Percentiles rank a stretch among this genome's conserved stretches.
phyloP scores from a whole-genome alignment of 768 basidiomycete species.

The Mycena sanguinolenta region DNA sequence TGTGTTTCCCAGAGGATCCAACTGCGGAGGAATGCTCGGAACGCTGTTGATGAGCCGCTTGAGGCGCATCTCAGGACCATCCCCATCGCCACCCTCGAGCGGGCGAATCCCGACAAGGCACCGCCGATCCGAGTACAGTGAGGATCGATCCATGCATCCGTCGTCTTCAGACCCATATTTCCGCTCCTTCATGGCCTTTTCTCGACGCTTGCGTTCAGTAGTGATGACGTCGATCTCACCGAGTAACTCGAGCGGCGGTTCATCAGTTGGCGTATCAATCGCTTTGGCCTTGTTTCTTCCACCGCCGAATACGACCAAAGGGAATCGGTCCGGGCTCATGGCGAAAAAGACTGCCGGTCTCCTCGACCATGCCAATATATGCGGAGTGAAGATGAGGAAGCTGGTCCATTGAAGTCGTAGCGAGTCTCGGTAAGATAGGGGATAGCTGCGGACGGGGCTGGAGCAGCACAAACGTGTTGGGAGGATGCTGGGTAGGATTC shows the following conservation, averaged over 20 bases:
- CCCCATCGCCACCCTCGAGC: constrained; percentile 66
- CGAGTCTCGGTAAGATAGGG: constrained; percentile 77
- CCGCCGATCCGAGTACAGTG: constrained; percentile 57
- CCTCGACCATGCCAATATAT: constrained; percentile 86
- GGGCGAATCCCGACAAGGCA: constrained; percentile 75
- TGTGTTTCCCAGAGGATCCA: constrained; percentile 40
- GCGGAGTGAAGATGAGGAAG: constrained; percentile 72
- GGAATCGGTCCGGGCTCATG: constrained; percentile 86
- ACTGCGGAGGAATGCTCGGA: constrained; percentile 49
- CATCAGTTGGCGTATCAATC: constrained; percentile 26
- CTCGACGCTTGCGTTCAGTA: constrained; percentile 56
- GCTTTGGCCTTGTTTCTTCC: constrained; percentile 36
- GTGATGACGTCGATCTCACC: constrained; percentile 61
- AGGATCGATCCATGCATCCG: constrained; percentile 26
- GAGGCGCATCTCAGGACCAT: constrained; percentile 51
- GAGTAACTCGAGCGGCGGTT: constrained; percentile 48
- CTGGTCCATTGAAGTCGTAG: constrained; percentile 41
- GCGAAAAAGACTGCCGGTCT: constrained; percentile 84
- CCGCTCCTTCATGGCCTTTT: constrained; percentile 44
- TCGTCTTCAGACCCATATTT: constrained; percentile 37
- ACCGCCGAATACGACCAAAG: constrained; percentile 80
- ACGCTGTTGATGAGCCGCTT: constrained; percentile 73
- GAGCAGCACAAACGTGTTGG: constrained; percentile 82
- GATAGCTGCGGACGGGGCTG: constrained; percentile 86
- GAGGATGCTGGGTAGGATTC: constrained; percentile 40